Evolutionary conservation across 2,329 filamentous ascomycete genomes (phyloP), one percentile per base, ranked within the genome.

Genomic region (Venturia asperata): DNA sequence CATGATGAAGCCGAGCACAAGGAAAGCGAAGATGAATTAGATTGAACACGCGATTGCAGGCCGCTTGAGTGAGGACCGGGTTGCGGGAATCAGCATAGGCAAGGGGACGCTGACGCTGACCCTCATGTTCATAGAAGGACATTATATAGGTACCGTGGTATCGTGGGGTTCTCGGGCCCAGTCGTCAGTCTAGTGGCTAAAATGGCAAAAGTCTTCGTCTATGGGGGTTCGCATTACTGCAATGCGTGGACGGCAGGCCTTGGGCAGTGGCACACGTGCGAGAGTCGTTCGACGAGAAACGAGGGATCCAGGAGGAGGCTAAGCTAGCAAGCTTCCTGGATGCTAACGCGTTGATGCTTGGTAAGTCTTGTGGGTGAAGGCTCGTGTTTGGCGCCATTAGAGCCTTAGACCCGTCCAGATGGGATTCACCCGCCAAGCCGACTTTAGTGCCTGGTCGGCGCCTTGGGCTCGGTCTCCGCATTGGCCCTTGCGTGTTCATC

Each of bases 1-100:
- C 65, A 67, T 67, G 62, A 60, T 64, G 65, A 17, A 55, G 49
- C 30, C 13, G 24, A 17, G 49, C 27, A 24, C 47, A 52, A 27
- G 47, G 47, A 52, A 52, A 27, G 47, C 24, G 47, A 52, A n/a
- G 47, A 24, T 24, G 49, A 30, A 6, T 6, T 34, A 6, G 30
- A 34, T 6, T 34, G 6, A 34, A 34, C 3, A 34, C 30, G 30
- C 30, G 30, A 6, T 3, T 34, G 6, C 30, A 34, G 30, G 30
- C 30, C 30, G 30, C 30, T 3, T 34, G 49, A 34, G 27, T 55
- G 49, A 55, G 10, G 52, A 56, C 52, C 52, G 52, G 52, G 15
- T 56, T n/a, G 17, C 52, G 37, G 52, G 52, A 34, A 34, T 56
- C n/a, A 5, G 2, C 30, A 56, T 2, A 17, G 24, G 15, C 49